Base-by-base conservation (phyloP, 2,329 filamentous ascomycete species). In the Aspergillus versicolor region DNA sequence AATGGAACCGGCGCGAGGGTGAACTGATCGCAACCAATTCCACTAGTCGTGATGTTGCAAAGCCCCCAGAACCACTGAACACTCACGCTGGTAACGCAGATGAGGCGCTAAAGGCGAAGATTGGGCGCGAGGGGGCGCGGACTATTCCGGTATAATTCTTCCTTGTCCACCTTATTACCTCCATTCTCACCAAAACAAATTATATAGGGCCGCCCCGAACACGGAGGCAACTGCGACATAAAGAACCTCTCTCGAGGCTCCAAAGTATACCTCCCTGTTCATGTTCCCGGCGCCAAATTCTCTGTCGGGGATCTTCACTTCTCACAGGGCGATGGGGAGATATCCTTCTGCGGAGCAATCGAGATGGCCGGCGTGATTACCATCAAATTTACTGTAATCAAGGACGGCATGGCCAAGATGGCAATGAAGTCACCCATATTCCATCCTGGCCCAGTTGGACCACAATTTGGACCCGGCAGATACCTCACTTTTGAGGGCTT, bases 331-430 rank as follows among this genome's bases (percentile, higher is more conserved):
- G 92, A 96, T 69, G 92, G 92, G 6, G 92, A 96, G 71, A 95
- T 96, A 58, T 91, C 87, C 3, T 97, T 92, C 70, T 92, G 89
- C 62, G 89, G 89, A 19, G 92, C 92, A 5, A 97, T 96, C 66
- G 92, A 97, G 73, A 97, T 97, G 90, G 91, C 92, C 0, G 92
- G 92, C 4, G 80, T 91, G 43, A 96, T 96, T 65, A 96, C 92
- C 3, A 84, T 96, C 74, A 96, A 94, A 67, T 92, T 96, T 79
- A 87, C 84, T 49, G 89, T 96, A 15, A 87, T 96, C 80, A 95
- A 94, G 73, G 82, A 85, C 62, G 92, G 92, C 19, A 82, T 95
- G 69, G 81, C 80, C 44, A 83, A 91, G 34, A 76, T 96, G 52
- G 88, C 82, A 0, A 87, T 95, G 76, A 92, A 91, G 73, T 88